Evolutionary conservation across 176 grass and related monocot species (phyloP), one percentile per base, ranked within the genome.

Genomic region (Oryza glumipatula): DNA sequence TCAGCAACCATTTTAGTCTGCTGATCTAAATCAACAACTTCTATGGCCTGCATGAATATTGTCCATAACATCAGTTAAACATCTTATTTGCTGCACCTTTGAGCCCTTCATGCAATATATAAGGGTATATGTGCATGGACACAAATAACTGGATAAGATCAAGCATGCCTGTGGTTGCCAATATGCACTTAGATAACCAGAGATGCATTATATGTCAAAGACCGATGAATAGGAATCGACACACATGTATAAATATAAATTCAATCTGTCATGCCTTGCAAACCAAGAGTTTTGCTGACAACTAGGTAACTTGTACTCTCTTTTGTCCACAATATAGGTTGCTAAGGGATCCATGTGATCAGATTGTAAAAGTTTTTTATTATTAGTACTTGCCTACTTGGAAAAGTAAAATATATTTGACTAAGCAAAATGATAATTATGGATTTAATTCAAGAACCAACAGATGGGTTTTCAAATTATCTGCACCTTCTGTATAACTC

Each of bases 401-500:
- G 58, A 23, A 63, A 23, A 13, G 58, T 63, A 23, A 63, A 23
- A 63, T 63, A 63, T 8, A 63, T 63, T 52, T 23, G 58, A 23
- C 9, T 63, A 63, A 13, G 35, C 22, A 68, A 69, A 7, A 11
- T 63, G 70, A 11, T 63, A 7, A 23, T 9, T 22, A 9, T n/a
- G n/a, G n/a, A 23, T 63, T 65, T 64, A 47, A 77, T 85, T 15
- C 30, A 67, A 69, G 3, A 7, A 15, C 23, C 2, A 79, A 65
- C 1, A 21, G 15, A 70, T 78, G 70, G 79, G 22, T 63, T 63
- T 63, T 23, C 19, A 63, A 23, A 22, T 10, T 23, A 63, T 63
- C 58, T 63, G 19, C 33, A 97, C 94, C 91, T 97, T 97, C 38
- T 97, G 94, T 74, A 97, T 97, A 89, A 97, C 94, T 41, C 94